Conservation (phyloP, 805 yeast species). For the Saccharomycopsis microspora region DNA sequence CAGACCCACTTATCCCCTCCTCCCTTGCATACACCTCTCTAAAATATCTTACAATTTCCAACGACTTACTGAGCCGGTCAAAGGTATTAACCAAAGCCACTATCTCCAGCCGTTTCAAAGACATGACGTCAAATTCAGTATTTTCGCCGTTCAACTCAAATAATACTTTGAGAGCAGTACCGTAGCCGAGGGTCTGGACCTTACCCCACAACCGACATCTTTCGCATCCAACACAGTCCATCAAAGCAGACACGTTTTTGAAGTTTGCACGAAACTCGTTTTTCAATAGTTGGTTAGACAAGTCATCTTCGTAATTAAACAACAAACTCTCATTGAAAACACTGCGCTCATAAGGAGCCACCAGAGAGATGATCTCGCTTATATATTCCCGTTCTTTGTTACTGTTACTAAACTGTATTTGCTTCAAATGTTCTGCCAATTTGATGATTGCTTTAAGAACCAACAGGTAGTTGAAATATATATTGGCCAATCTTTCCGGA, state of each 20-base stretch:
- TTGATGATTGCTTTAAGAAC: slow-evolving; percentile 74
- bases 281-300: slow-evolving; percentile 41
- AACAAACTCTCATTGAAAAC: slow-evolving; percentile 41
- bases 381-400: slow-evolving; percentile 34
- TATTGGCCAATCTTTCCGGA: slow-evolving; percentile 81
- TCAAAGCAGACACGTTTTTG: slow-evolving; percentile 79
- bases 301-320: slow-evolving; percentile 32
- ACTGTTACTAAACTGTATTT: slow-evolving; percentile 35
- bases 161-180: slow-evolving; percentile 84
- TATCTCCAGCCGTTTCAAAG: slow-evolving; percentile 65
- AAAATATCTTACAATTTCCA: slow-evolving; percentile 64
- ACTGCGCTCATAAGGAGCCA: slow-evolving; percentile 22
- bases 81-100: slow-evolving; percentile 88
- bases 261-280: slow-evolving; percentile 81
- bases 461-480: slow-evolving; percentile 87
- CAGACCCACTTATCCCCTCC: not conserved
- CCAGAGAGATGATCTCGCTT: slow-evolving; percentile 26
- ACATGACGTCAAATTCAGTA: slow-evolving; percentile 34
- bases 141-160: slow-evolving; percentile 61
- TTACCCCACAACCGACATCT: slow-evolving; percentile 98
- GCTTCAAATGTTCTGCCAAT: slow-evolving; percentile 39
- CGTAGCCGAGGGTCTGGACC: slow-evolving; percentile 94
- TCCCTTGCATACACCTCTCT: slow-evolving; percentile 7
- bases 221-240: slow-evolving; percentile 99
- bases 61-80: slow-evolving; percentile 80